Evolutionary conservation across 305 asterid genomes (phyloP).

Genomic region (Rubia peregrina): DNA sequence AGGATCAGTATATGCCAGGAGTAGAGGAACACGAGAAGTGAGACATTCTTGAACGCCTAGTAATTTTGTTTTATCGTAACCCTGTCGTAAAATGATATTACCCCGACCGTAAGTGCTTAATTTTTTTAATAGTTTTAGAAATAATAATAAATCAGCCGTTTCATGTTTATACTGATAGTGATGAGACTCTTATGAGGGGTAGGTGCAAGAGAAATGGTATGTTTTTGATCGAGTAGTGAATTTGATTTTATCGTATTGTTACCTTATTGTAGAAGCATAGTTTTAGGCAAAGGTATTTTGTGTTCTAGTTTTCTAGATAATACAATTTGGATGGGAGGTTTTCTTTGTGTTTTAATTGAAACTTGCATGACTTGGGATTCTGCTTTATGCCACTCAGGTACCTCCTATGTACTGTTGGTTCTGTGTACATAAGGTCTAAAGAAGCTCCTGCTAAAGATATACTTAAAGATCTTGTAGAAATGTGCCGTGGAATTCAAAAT

Average conservation of each 20-base stretch:
- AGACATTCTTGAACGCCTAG: no score
- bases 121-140: no score
- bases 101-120: no score
- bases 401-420: conserved; percentile 92
- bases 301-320: neutral
- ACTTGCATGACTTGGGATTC: neutral
- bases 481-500: conserved; percentile 94
- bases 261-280: neutral
- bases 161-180: neutral
- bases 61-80: no score
- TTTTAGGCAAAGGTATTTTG: neutral
- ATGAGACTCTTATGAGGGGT: neutral
- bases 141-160: neutral
- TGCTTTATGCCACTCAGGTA: conserved; percentile 44
- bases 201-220: neutral
- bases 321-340: neutral
- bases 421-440: conserved; percentile 85
- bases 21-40: no score
- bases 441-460: conserved; percentile 98
- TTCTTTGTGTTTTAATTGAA: neutral
- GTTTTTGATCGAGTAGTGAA: neutral
- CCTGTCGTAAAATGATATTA: no score
- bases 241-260: neutral
- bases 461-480: conserved; percentile 96
- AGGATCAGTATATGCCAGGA: no score